A percentile compares a stretch with the other conserved stretches of the same genome.
Evolutionary conservation across 2,329 filamentous ascomycete species (phyloP).

Genomic region (Annulohypoxylon truncatum): DNA sequence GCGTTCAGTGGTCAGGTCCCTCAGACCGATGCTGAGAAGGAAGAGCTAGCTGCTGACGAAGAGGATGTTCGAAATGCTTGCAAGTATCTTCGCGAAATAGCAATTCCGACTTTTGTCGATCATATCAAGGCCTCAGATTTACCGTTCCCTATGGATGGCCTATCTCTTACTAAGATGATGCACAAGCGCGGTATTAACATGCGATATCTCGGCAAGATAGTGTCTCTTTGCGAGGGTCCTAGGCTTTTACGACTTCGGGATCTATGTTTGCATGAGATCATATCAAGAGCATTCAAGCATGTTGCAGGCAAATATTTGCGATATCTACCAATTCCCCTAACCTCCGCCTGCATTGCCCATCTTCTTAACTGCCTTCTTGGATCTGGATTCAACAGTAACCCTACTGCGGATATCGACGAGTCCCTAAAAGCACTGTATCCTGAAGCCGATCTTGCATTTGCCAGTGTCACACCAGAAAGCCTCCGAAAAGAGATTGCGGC

Average conservation of each 20-base stretch:
- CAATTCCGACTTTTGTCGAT: constrained; percentile 85
- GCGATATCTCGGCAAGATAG: constrained; percentile 90
- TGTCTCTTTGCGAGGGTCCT: constrained; percentile 74
- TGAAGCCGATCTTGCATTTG: constrained; percentile 84
- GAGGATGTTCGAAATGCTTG: constrained; percentile 87
- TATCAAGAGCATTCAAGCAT: constrained; percentile 96
- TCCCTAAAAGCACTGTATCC: constrained; percentile 80
- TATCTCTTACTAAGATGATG: constrained; percentile 85
- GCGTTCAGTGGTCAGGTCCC: constrained; percentile 93
- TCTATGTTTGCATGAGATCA: constrained; percentile 90
- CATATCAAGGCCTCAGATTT: constrained; percentile 93
- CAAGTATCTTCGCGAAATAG: constrained; percentile 77
- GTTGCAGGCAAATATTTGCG: constrained; percentile 82
- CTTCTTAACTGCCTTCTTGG: constrained; percentile 95
- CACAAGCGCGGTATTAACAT: constrained; percentile 99
- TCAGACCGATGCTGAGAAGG: constrained; percentile 90
- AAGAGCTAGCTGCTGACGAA: constrained; percentile 84
- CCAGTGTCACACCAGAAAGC: constrained; percentile 78
- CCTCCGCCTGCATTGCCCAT: constrained; percentile 83
- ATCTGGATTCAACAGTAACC: constrained; percentile 78
- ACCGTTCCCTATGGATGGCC: constrained; percentile 98
- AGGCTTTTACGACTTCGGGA: constrained; percentile 81
- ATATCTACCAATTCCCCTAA: constrained; percentile 81
- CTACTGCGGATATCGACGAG: constrained; percentile 80
- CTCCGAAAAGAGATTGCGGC: constrained; percentile 76